Evolutionary conservation across 345 rosid genomes (phyloP).

Genomic region (Citrus reticulata): DNA sequence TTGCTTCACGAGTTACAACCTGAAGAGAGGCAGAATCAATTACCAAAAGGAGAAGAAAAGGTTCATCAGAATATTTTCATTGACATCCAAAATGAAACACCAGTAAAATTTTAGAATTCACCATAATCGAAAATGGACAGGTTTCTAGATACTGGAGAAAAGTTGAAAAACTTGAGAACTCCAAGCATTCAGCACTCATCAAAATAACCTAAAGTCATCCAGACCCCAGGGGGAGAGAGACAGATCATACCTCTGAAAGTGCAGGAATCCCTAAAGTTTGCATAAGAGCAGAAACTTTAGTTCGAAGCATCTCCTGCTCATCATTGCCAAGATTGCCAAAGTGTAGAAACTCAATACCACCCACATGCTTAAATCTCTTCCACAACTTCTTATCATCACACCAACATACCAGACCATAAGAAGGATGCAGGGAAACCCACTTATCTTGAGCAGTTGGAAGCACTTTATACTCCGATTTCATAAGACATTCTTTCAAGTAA

Average conservation of each 20-base stretch:
- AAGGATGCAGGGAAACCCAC: conserved; percentile 87
- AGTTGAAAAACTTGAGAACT: no score
- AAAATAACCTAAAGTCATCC: not conserved
- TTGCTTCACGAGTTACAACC: conserved; percentile 81
- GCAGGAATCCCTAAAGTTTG: conserved; percentile 71
- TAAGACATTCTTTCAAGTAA: conserved; percentile 57
- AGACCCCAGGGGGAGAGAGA: not conserved
- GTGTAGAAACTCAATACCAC: conserved; percentile 53
- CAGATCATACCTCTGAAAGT: conserved; percentile 63
- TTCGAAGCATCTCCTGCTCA: conserved; percentile 50
- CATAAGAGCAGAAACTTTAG: conserved; percentile 55
- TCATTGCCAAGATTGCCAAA: conserved; percentile 51
- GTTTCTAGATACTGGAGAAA: no score
- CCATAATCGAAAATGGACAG: no score
- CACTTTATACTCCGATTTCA: conserved; percentile 52
- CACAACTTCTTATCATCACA: conserved; percentile 64
- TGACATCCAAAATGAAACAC: no score
- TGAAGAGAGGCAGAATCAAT: conserved; percentile 19
- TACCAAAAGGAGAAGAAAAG: not conserved
- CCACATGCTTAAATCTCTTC: conserved; percentile 55
- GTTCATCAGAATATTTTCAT: no score
- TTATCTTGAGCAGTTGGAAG: conserved; percentile 69
- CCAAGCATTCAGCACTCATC: no score
- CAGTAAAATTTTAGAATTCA: no score
- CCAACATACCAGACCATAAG: conserved; percentile 84